phyloP scores from a whole-genome alignment of 176 grass and related monocot species.

The Metroxylon sagu region DNA sequence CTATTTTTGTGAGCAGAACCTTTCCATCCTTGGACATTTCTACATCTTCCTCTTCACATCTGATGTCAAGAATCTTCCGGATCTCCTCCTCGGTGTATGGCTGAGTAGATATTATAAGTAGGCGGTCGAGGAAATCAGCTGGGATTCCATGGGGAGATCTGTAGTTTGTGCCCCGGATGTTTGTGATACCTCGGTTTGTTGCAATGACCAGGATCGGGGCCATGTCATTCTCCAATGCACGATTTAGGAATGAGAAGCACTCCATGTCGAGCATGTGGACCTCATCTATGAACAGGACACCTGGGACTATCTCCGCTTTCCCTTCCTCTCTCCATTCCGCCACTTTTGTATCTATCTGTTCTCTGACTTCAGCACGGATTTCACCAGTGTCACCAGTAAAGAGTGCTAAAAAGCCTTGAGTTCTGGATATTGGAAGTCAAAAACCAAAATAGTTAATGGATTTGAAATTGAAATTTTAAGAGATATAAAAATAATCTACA shows the following conservation, averaged over 20 bases:
- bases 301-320: conserved; percentile 88
- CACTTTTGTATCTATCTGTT: conserved; percentile 90
- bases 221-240: conserved; percentile 89
- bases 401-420: conserved; percentile 89
- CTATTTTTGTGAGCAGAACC: conserved; percentile 80
- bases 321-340: conserved; percentile 96
- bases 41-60: conserved; percentile 76
- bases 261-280: conserved; percentile 98
- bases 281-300: conserved; percentile 93
- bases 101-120: conserved; percentile 71
- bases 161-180: conserved; percentile 82
- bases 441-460: no score
- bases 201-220: conserved; percentile 79
- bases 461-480: no score
- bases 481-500: no score
- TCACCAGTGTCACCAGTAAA: conserved; percentile 97
- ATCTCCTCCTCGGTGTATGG: conserved; percentile 65
- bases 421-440: conserved; percentile 28
- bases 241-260: conserved; percentile 92
- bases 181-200: conserved; percentile 79
- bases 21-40: conserved; percentile 76
- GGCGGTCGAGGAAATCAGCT: conserved; percentile 71
- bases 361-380: conserved; percentile 80
- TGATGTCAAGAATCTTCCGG: conserved; percentile 68
- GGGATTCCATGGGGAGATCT: conserved; percentile 75